Evolutionary conservation across 768 basidiomycete genomes (phyloP).

Genomic region (Pseudohyphozyma bogoriensis): DNA sequence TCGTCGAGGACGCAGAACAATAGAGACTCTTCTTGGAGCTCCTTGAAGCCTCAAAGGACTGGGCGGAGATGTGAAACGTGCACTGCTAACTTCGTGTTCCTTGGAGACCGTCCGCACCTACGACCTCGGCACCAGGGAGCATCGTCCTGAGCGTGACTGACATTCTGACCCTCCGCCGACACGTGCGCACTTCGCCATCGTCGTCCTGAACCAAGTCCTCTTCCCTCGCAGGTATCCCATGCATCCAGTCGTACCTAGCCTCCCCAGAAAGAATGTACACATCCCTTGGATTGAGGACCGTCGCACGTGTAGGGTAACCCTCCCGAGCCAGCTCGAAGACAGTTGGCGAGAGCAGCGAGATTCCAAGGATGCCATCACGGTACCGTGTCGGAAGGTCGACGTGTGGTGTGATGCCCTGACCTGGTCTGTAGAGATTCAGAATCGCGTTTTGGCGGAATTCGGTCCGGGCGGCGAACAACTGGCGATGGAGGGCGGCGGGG

Average conservation of each 20-base stretch:
- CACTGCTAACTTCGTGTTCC: too few relatives aligned
- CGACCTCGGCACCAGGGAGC: constrained; percentile 58
- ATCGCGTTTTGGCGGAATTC: constrained; percentile 58
- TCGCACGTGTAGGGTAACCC: constrained; percentile 39
- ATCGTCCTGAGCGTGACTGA: constrained; percentile 85
- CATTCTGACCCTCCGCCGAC: constrained; percentile 36
- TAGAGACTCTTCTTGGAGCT: too few relatives aligned
- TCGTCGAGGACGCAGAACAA: too few relatives aligned
- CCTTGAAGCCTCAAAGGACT: too few relatives aligned
- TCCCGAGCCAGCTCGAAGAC: constrained; percentile 57
- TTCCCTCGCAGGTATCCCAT: constrained; percentile 62
- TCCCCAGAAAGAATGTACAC: constrained; percentile 67
- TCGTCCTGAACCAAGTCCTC: constrained; percentile 51
- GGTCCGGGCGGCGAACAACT: neutral
- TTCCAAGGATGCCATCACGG: constrained; percentile 79
- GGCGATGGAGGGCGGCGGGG: neutral
- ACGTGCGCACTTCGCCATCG: constrained; percentile 22
- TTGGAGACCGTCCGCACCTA: neutral
- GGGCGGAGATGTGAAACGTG: too few relatives aligned
- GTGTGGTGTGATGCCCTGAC: constrained; percentile 80
- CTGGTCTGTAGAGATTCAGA: constrained; percentile 76
- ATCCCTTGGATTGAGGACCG: constrained; percentile 67
- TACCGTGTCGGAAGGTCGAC: constrained; percentile 74
- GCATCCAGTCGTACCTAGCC: constrained; percentile 76
- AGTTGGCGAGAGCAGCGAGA: constrained; percentile 69